phyloP scores from a whole-genome alignment of 331 rosid species.

The Rhamnella rubrinervis region DNA sequence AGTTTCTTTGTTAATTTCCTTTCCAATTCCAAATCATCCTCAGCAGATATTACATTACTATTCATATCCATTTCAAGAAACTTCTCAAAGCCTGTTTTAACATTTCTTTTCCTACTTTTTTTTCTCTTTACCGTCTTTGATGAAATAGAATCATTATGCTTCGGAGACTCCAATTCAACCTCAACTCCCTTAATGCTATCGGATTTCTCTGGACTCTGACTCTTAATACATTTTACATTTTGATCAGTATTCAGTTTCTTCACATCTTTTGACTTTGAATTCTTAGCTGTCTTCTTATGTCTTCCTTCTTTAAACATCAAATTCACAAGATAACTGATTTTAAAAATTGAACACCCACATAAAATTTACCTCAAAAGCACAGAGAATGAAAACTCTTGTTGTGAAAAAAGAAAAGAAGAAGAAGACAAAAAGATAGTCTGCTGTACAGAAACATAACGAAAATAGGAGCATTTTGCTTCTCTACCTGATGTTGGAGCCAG shows the following conservation, averaged over 20 bases:
- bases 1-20: slow-evolving; percentile 81
- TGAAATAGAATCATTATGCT: slow-evolving; percentile 15
- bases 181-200: slow-evolving; percentile 2
- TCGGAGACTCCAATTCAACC: slow-evolving; percentile 11
- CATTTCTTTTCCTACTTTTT: slow-evolving; percentile 20
- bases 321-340: background rate
- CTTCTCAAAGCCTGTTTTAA: slow-evolving; percentile 41
- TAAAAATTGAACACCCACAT: background rate
- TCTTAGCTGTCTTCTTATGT: slow-evolving; percentile 9
- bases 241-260: slow-evolving; percentile 18
- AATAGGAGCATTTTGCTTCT: too few species aligned
- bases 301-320: slow-evolving; percentile 39
- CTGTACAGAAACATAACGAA: background rate
- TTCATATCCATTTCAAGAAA: slow-evolving; percentile 31
- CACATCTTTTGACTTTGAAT: slow-evolving; percentile 21
- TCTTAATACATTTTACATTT: slow-evolving; percentile 1
- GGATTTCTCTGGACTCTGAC: slow-evolving; percentile 19
- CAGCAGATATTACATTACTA: slow-evolving; percentile 23
- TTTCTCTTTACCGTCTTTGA: slow-evolving; percentile 27
- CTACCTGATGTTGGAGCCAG: slow-evolving; percentile 60
- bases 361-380: background rate
- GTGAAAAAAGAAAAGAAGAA: background rate
- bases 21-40: slow-evolving; percentile 72
- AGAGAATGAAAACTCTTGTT: too few species aligned
- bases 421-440: background rate